Percentiles rank a stretch among this genome's conserved stretches.
Evolutionary conservation across 2,329 filamentous ascomycete species (phyloP).

Genomic region (Neofusicoccum kwambonambiense): DNA sequence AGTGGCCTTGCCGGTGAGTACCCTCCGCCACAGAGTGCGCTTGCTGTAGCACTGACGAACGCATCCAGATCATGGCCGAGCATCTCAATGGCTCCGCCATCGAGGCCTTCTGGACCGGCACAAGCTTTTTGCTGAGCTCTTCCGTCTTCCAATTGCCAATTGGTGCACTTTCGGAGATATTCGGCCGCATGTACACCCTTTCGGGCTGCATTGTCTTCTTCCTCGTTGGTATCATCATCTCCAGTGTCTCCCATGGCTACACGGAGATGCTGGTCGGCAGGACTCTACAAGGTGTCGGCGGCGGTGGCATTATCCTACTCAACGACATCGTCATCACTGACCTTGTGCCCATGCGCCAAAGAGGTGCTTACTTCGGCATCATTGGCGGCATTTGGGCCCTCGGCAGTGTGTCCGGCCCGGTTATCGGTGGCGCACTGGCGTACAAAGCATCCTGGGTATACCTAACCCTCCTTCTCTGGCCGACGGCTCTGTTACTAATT

Average conservation of each 20-base stretch:
- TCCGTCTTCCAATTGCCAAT: constrained; percentile 46
- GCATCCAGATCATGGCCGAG: constrained; percentile 32
- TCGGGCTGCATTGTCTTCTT: constrained; percentile 46
- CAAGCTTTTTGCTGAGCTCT: constrained; percentile 47
- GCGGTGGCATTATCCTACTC: constrained; percentile 45
- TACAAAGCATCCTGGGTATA: not conserved
- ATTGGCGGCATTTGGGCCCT: constrained; percentile 11
- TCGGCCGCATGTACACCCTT: constrained; percentile 49
- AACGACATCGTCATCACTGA: constrained; percentile 46
- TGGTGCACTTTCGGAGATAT: constrained; percentile 46
- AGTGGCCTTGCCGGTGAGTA: constrained; percentile 27
- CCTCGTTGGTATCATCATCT: constrained; percentile 47
- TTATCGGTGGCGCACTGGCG: not conserved
- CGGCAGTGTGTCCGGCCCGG: not conserved
- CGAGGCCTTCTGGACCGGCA: constrained; percentile 51
- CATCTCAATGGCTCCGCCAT: constrained; percentile 36
- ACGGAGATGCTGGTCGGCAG: constrained; percentile 43
- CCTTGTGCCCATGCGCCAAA: constrained; percentile 32
- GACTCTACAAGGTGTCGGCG: constrained; percentile 47
- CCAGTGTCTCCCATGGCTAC: constrained; percentile 39
- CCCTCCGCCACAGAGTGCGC: not conserved
- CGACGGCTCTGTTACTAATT: not conserved
- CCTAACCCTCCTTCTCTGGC: constrained; percentile 13
- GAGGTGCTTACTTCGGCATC: not conserved
- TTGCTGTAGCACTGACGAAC: constrained; percentile 10